Evolutionary conservation across 179 eudicot species (phyloP), one percentile per base, ranked within the genome.

Genomic region (Pouteria campechiana): DNA sequence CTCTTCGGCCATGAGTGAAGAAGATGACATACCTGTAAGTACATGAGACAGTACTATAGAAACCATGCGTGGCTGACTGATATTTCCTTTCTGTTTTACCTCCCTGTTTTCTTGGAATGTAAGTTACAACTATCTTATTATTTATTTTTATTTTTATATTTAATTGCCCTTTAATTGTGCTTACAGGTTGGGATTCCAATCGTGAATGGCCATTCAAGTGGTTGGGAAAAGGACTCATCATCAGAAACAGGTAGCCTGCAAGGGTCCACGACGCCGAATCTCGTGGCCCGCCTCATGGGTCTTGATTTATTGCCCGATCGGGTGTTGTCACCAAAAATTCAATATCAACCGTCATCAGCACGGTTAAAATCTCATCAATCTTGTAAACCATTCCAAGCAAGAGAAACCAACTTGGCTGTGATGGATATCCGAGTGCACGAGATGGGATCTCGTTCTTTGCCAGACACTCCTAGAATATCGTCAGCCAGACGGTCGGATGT

Each of bases 261-360:
- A 6, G 65, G 74, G 20, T 52, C 79, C 8, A 81, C 76, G 55
- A 85, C 95, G 6, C 97, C 97, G 11, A 75, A 39, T 34, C 67
- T 85, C 3, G 95, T 89, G 8, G 97, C 97, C 2, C 69, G 95
- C 40, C 69, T 89, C 0, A 89, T 89, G 97, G 97, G 97, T 7
- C 89, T 89, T 2, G 97, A 89, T 44, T 56, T 74, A 18, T 81
- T 89, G 14, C 97, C 97, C 0, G 81, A 74, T 16, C 53, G 71
- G 13, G 41, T 68, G 6, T 35, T 55, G 1, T 58, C 73, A 1
- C 41, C 56, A 52, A 25, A 7, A 22, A 28, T 8, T 57, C 55
- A 4, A 14, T 28, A 5, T 32, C 69, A 3, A 52, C 61, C 28
- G 39, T 19, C 27, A 25, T 11, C 32, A 39, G 28, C 51, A 40